Conservation (phyloP, 495 filamentous ascomycete species). For the Trichoderma gamsii region DNA sequence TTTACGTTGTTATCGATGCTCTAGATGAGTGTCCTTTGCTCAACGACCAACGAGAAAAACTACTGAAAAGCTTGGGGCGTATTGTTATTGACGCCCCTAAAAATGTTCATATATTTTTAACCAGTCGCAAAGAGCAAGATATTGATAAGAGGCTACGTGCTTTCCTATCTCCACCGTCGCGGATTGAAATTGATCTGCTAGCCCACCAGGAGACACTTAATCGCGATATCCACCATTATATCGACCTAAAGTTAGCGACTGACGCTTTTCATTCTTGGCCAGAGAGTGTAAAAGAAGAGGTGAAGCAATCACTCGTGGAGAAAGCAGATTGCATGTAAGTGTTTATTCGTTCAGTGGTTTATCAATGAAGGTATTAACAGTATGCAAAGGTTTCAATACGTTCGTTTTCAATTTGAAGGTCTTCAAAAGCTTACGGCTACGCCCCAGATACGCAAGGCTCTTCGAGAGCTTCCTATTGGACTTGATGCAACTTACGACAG, state of each 20-base stretch:
- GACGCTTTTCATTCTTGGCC: not conserved
- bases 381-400: not conserved
- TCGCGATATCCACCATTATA: not conserved
- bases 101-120: not conserved
- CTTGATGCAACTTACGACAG: not conserved
- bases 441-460: not conserved
- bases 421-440: not conserved
- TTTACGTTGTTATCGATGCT: not conserved
- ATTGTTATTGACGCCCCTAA: not conserved
- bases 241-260: not conserved
- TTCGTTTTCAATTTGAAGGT: not conserved
- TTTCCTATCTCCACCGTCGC: not conserved
- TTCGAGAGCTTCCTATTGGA: not conserved
- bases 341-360: not conserved
- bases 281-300: not conserved
- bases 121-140: not conserved
- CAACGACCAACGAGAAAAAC: not conserved
- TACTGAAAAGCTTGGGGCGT: not conserved
- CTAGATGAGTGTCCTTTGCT: not conserved
- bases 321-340: not conserved
- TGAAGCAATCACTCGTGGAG: not conserved
- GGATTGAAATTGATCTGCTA: not conserved
- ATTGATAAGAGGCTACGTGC: not conserved
- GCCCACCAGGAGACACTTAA: not conserved
- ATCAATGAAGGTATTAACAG: not conserved